Evolutionary conservation across 495 filamentous ascomycete species (phyloP), one percentile per base, ranked within the genome.

Genomic region (Rusavskia elegans): DNA sequence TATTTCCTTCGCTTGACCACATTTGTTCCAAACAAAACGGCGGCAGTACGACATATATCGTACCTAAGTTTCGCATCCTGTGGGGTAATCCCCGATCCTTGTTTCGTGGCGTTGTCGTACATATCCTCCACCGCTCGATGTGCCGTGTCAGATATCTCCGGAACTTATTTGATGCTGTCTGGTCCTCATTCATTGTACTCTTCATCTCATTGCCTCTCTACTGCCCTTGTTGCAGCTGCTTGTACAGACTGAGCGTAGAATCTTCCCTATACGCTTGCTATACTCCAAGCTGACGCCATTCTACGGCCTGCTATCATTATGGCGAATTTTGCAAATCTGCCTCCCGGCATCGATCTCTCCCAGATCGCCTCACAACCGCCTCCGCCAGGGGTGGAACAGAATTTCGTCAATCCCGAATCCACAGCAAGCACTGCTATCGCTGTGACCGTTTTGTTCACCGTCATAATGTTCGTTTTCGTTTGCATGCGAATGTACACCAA

Each of bases 371-470:
- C 19, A 4, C 21, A 16, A 7, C 5, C 8, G 14, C 48, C 48
- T 37, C 48, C 48, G 5, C 48, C 48, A 13, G 30, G 27, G 0
- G 30, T 50, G 16, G 32, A 4, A 20, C 48, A 6, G 17, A 50
- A 50, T n/a, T 21, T 52, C 27, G 50, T 52, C 20, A 44, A 45
- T 35, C 50, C 50, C 8, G 37, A 52, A 35, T 42, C 37, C 4
- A 30, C 20, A 13, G 37, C 37, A 16, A 16, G 10, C 14, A 29
- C 40, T 3, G 50, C 38, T 13, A 32, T 42, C 19, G 40, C n/a
- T 45, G 50, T 41, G 17, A 32, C 19, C 29, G 37, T 40, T 10
- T 11, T 52, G 6, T 45, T 32, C 29, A 30, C 40, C n/a, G 21
- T 40, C 32, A 3, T 52, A 1, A 52, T 52, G 50, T 29, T 37